Evolutionary conservation across 345 rosid species (phyloP).

Genomic region (Brassica juncea): DNA sequence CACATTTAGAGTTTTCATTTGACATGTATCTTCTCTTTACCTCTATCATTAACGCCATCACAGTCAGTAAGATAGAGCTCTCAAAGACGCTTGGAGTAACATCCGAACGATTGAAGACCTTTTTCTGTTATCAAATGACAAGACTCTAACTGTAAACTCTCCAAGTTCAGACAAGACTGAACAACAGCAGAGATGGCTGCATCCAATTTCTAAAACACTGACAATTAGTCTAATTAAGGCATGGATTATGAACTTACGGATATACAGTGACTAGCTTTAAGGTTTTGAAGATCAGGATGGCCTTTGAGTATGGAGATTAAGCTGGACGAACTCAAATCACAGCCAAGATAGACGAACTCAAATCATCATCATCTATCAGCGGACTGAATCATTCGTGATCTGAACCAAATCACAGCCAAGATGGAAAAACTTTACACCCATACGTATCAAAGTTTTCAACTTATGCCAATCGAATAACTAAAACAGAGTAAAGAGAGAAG

Average conservation of each 20-base stretch:
- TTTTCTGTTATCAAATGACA: conserved; percentile 80
- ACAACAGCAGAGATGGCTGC: conserved; percentile 73
- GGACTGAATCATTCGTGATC: conserved; percentile 74
- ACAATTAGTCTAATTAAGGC: not conserved
- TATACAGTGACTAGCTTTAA: conserved; percentile 65
- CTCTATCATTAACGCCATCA: conserved; percentile 65
- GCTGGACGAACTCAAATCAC: conserved; percentile 65
- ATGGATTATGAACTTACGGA: conserved; percentile 52
- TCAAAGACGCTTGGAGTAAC: conserved; percentile 55
- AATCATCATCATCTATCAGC: conserved; percentile 66
- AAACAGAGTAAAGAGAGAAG: not conserved
- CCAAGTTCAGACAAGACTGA: conserved; percentile 61
- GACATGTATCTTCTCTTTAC: conserved; percentile 35
- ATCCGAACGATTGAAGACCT: conserved; percentile 72
- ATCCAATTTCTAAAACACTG: conserved; percentile 32
- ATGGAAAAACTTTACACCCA: not conserved
- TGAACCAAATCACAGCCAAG: conserved; percentile 39
- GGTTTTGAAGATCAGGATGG: conserved; percentile 56
- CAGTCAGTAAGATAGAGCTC: conserved; percentile 95
- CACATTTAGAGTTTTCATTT: not conserved
- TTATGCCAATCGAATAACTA: not conserved
- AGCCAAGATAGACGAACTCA: conserved; percentile 57
- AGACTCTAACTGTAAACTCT: conserved; percentile 74
- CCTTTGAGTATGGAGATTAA: conserved; percentile 54
- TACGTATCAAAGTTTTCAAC: not conserved